Conservation (phyloP, 495 filamentous ascomycete species). For the Parathielavia appendiculata region DNA sequence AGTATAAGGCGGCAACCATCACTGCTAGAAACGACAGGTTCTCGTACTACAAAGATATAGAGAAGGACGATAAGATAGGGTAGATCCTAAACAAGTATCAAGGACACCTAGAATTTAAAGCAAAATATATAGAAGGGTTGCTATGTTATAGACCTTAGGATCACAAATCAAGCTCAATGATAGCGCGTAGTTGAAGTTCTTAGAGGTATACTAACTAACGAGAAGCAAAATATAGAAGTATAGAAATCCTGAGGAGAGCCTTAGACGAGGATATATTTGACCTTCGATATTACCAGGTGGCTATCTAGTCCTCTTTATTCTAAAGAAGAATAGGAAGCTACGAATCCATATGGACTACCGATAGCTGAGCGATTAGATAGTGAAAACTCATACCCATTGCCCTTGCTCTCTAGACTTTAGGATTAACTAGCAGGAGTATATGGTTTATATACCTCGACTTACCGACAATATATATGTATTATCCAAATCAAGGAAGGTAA, state of each 20-base stretch:
- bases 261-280: too few relatives aligned
- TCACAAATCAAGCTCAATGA: conserved; percentile 1
- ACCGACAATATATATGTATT: neutral
- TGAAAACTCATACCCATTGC: conserved; percentile 13
- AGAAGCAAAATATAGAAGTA: too few relatives aligned
- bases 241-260: too few relatives aligned
- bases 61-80: neutral
- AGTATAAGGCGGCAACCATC: neutral
- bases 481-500: conserved; percentile 10
- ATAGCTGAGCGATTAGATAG: neutral
- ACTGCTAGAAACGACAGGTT: neutral
- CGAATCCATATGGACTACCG: conserved; percentile 5
- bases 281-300: too few relatives aligned
- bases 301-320: too few relatives aligned
- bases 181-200: too few relatives aligned
- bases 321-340: conserved; percentile 7
- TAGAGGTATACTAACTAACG: too few relatives aligned
- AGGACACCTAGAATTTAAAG: too few relatives aligned
- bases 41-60: neutral
- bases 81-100: neutral
- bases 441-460: conserved; percentile 5
- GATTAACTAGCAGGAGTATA: neutral
- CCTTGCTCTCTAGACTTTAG: neutral
- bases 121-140: conserved; percentile 6
- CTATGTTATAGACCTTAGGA: conserved; percentile 5